phyloP scores from a whole-genome alignment of 768 basidiomycete genomes.

The Tulasnella sp. region DNA sequence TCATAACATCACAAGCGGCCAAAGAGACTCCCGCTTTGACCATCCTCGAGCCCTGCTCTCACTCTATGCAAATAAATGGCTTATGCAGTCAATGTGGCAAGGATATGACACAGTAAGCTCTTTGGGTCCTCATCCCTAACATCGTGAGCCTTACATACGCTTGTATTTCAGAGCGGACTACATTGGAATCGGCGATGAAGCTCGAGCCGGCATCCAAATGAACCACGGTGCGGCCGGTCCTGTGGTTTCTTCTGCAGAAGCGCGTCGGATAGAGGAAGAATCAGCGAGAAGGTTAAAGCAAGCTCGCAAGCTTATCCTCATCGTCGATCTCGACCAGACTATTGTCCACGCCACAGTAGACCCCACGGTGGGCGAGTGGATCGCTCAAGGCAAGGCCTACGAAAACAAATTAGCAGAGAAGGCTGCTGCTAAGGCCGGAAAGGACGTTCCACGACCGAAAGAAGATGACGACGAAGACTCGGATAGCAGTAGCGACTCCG shows the following conservation, averaged over 20 bases:
- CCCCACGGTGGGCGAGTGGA: constrained; percentile 98
- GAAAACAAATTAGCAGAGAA: constrained; percentile 43
- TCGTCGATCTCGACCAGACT: constrained; percentile 98
- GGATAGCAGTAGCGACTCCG: constrained; percentile 24
- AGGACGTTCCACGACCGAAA: background rate
- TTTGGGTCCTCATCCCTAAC: background rate
- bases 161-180: constrained; percentile 55
- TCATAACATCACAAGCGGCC: constrained; percentile 47
- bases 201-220: constrained; percentile 85
- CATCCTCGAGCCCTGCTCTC: constrained; percentile 87
- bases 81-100: constrained; percentile 91
- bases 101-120: constrained; percentile 78
- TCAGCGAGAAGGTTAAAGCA: constrained; percentile 68
- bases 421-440: background rate
- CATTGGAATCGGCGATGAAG: constrained; percentile 75
- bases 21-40: constrained; percentile 49
- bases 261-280: constrained; percentile 75
- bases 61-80: constrained; percentile 85
- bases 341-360: constrained; percentile 98
- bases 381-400: constrained; percentile 73
- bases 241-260: constrained; percentile 86
- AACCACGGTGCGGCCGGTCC: constrained; percentile 87
- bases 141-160: background rate
- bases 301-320: constrained; percentile 74
- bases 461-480: constrained; percentile 32